phyloP scores from a whole-genome alignment of 805 yeast species.

The Ogataea methanolica region DNA sequence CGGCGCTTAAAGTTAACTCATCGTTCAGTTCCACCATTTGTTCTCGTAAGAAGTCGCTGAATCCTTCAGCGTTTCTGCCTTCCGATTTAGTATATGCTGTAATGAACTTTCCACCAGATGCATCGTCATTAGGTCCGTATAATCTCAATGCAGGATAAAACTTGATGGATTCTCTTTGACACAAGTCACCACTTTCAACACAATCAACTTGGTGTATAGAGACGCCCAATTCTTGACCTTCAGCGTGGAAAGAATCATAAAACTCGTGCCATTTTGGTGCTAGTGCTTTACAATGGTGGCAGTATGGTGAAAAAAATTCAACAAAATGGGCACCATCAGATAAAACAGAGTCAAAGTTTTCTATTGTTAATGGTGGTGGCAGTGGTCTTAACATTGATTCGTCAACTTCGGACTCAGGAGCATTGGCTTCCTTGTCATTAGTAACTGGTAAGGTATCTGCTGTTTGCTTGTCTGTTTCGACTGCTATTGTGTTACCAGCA shows the following conservation, averaged over 20 bases:
- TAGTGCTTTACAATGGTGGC: constrained; percentile 72
- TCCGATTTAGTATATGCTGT: constrained; percentile 44
- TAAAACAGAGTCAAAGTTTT: constrained; percentile 46
- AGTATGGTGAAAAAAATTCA: constrained; percentile 88
- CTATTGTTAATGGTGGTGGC: constrained; percentile 49
- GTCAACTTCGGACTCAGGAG: constrained; percentile 1
- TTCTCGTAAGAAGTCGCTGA: constrained; percentile 50
- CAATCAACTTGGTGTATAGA: constrained; percentile 80
- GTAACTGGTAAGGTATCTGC: no score
- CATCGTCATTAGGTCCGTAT: constrained; percentile 53
- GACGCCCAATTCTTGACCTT: constrained; percentile 43
- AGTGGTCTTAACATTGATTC: constrained; percentile 14
- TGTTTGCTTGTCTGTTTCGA: no score
- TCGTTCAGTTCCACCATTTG: constrained; percentile 40
- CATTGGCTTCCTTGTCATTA: constrained; percentile 1
- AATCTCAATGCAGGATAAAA: constrained; percentile 71
- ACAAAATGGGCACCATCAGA: constrained; percentile 62
- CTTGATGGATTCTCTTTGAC: constrained; percentile 57
- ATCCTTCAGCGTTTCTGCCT: constrained; percentile 42
- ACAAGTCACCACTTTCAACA: constrained; percentile 79
- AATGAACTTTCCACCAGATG: constrained; percentile 32
- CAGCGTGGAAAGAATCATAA: constrained; percentile 43
- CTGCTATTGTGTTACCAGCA: no score
- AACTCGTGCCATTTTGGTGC: constrained; percentile 83
- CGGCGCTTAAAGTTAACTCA: constrained; percentile 42